Conservation (phyloP, 140 eudicot species). For the Flaveria floridana region DNA sequence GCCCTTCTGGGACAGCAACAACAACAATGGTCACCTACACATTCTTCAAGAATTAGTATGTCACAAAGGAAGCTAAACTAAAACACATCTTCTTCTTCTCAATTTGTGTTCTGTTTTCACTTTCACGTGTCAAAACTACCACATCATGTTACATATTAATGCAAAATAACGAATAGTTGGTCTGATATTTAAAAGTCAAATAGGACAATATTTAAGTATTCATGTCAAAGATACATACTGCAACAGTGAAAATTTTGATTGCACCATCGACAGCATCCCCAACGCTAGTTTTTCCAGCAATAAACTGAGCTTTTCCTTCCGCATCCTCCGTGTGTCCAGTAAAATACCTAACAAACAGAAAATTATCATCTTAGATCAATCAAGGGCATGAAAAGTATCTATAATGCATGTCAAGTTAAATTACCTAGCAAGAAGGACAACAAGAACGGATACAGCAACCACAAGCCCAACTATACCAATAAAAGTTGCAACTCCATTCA, state of each 20-base stretch:
- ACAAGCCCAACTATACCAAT: conserved; percentile 85
- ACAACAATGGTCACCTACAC: conserved; percentile 93
- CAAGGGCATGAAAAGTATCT: background rate
- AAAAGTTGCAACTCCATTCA: conserved; percentile 95
- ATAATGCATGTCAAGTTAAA: conserved; percentile 6
- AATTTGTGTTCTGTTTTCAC: no score
- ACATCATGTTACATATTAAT: no score
- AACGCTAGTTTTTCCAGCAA: conserved; percentile 55
- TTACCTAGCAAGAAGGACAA: conserved; percentile 71
- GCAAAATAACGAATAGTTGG: no score
- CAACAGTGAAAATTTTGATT: conserved; percentile 80
- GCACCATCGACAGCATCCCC: conserved; percentile 79
- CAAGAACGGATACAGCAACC: conserved; percentile 72
- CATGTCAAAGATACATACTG: conserved; percentile 48
- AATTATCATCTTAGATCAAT: conserved; percentile 10
- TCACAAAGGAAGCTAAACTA: conserved; percentile 13
- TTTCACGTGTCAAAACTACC: no score
- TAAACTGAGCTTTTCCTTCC: conserved; percentile 43
- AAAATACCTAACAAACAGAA: conserved; percentile 51
- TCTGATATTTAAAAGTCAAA: conserved; percentile 4
- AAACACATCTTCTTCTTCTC: background rate
- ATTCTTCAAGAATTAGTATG: conserved; percentile 27
- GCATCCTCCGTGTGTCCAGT: conserved; percentile 60
- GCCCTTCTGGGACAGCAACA: conserved; percentile 99
- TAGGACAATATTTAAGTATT: background rate